phyloP scores from a whole-genome alignment of 2,329 filamentous ascomycete species.

The Epicoccum sorghinum region DNA sequence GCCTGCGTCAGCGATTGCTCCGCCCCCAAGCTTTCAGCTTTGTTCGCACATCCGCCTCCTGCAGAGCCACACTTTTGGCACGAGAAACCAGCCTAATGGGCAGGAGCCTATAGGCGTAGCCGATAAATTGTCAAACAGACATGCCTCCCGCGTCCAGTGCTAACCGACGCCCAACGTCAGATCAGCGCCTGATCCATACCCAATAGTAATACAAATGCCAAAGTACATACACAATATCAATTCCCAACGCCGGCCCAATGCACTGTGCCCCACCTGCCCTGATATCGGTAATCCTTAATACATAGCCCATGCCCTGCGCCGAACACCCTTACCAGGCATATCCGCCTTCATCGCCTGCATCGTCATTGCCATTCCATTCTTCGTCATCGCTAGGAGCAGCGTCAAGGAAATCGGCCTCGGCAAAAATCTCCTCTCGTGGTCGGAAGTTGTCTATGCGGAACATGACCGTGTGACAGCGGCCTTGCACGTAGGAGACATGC shows the following conservation, averaged over 20 bases:
- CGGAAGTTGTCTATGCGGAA: slow-evolving; percentile 79
- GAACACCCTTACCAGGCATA: slow-evolving; percentile 34
- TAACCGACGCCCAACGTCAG: slow-evolving; percentile 20
- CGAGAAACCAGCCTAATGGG: background rate
- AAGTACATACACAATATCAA: slow-evolving; percentile 15
- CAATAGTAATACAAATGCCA: slow-evolving; percentile 21
- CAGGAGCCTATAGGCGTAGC: background rate
- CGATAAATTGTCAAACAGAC: background rate
- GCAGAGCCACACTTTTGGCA: slow-evolving; percentile 10
- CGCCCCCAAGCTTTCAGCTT: slow-evolving; percentile 18
- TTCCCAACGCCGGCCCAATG: slow-evolving; percentile 28
- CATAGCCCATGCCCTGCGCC: background rate
- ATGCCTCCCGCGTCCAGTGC: background rate
- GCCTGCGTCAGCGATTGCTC: slow-evolving; percentile 13
- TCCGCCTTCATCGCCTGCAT: slow-evolving; percentile 50
- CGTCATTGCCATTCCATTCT: slow-evolving; percentile 64
- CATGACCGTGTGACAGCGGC: slow-evolving; percentile 72
- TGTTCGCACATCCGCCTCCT: slow-evolving; percentile 3
- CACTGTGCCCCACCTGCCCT: slow-evolving; percentile 1
- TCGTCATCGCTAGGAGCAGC: slow-evolving; percentile 64
- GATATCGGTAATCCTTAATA: background rate
- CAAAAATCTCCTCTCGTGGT: slow-evolving; percentile 69
- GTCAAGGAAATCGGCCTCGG: slow-evolving; percentile 75
- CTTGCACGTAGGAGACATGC: slow-evolving; percentile 61
- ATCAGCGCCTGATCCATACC: slow-evolving; percentile 22